phyloP scores from a whole-genome alignment of 805 yeast genomes.

The Phaffomyces antillensis region DNA sequence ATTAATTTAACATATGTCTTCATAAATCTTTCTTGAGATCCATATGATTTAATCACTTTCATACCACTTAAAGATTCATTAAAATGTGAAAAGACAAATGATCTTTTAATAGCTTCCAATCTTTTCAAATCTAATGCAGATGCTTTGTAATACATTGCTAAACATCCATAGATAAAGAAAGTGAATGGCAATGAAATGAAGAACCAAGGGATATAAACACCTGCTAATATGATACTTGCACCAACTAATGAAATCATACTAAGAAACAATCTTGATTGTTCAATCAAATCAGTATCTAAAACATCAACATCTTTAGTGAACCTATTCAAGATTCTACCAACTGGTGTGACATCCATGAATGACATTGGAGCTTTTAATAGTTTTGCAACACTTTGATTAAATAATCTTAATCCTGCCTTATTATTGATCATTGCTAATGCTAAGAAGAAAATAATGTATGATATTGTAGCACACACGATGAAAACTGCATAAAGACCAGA shows the following conservation, averaged over 20 bases:
- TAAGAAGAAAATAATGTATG: slow-evolving; percentile 45
- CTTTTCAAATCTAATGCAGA: slow-evolving; percentile 73
- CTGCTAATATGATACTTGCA: slow-evolving; percentile 60
- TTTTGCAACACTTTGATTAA: slow-evolving; percentile 46
- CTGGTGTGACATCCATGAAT: slow-evolving; percentile 77
- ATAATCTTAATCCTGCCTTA: slow-evolving; percentile 48
- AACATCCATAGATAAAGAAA: slow-evolving; percentile 32
- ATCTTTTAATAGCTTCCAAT: slow-evolving; percentile 64
- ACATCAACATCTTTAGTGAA: slow-evolving; percentile 84
- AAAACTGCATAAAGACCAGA: slow-evolving; percentile 60
- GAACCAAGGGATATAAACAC: slow-evolving; percentile 71
- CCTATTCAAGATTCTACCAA: slow-evolving; percentile 78
- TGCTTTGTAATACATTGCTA: slow-evolving; percentile 55
- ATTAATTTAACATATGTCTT: slow-evolving; percentile 38
- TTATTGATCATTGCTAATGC: slow-evolving; percentile 47
- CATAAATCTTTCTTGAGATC: slow-evolving; percentile 38
- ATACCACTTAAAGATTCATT: slow-evolving; percentile 67
- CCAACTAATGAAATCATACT: slow-evolving; percentile 43
- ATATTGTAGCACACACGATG: slow-evolving; percentile 39
- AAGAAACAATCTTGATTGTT: slow-evolving; percentile 55
- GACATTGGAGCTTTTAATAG: slow-evolving; percentile 73
- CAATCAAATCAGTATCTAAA: slow-evolving; percentile 70
- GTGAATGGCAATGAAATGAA: slow-evolving; percentile 58
- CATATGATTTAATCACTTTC: slow-evolving; percentile 58
- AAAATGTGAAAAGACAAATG: slow-evolving; percentile 64